Evolutionary conservation across 2,329 filamentous ascomycete species (phyloP).

Genomic region (Fusarium sp.): DNA sequence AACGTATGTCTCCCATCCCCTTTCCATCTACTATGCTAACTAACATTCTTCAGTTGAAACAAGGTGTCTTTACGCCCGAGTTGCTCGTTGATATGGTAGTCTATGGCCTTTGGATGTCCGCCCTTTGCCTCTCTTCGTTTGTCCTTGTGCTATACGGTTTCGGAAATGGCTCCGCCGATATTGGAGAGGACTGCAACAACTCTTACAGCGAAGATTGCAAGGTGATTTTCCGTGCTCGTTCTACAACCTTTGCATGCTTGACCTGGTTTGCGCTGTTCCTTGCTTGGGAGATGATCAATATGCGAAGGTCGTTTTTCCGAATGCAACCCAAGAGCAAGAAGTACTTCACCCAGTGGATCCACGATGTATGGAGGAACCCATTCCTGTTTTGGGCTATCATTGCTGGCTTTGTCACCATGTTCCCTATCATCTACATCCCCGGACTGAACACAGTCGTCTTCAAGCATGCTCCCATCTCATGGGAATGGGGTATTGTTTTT

Average conservation of each 20-base stretch:
- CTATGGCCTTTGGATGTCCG: constrained; percentile 76
- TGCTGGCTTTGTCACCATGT: constrained; percentile 60
- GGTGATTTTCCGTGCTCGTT: constrained; percentile 75
- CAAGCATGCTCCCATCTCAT: constrained; percentile 68
- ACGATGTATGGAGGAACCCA: constrained; percentile 76
- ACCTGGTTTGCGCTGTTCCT: constrained; percentile 82
- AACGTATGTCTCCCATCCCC: constrained; percentile 56
- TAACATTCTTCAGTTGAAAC: constrained; percentile 48
- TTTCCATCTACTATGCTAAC: too few relatives aligned
- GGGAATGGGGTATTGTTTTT: constrained; percentile 73
- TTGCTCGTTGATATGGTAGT: constrained; percentile 74
- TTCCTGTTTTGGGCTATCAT: constrained; percentile 75
- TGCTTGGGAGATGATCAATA: constrained; percentile 80
- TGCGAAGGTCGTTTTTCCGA: constrained; percentile 78
- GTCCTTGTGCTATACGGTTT: constrained; percentile 64
- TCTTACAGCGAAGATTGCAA: constrained; percentile 65
- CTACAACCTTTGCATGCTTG: constrained; percentile 77
- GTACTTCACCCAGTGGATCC: constrained; percentile 74
- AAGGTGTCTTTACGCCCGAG: constrained; percentile 74
- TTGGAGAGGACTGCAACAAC: constrained; percentile 72
- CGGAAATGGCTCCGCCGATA: constrained; percentile 62
- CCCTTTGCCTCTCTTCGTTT: constrained; percentile 67
- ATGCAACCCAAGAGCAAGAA: constrained; percentile 74
- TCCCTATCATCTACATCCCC: constrained; percentile 68
- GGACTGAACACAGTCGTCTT: constrained; percentile 69